Evolutionary conservation across 352 stramenopile genomes (phyloP), one percentile per base, ranked within the genome.

Genomic region (Blastocystis sp.): DNA sequence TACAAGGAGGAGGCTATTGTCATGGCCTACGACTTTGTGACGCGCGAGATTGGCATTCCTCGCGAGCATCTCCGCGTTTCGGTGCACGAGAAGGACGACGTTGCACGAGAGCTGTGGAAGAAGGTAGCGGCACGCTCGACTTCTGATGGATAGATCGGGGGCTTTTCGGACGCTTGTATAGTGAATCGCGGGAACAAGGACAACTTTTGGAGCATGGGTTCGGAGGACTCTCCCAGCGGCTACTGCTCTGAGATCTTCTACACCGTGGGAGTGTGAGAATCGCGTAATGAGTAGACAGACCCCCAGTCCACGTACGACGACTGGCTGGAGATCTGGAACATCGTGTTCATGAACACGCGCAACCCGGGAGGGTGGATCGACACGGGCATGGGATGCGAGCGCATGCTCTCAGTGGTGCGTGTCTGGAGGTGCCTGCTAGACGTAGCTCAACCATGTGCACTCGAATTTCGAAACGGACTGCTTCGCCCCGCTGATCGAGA

Each of bases 291-390:
- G 3, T 77, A 88, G 78, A 79, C 64, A 11, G 34, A 76, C 34
- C 3, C 64, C 9, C 14, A 28, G 3, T 88, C 64, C 7, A 77
- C 68, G 4, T 88, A 88, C 60, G 78, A 88, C 28, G 62, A 88
- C n/a, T 89, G 92, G 91, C 34, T 94, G 91, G 66, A 77, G 59
- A 97, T 98, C 71, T 98, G 95, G 95, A 98, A 98, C 90, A 93
- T 97, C 84, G 95, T 98, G 17, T 98, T 98, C 90, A 98, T 98
- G 95, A 98, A 91, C 97, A 96, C 90, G 96, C 95, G 91, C n/a
- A 64, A 78, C 45, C 54, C 6, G 92, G 91, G 38, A 89, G 98
- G 62, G 90, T 94, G 71, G 87, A 93, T 98, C 42, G 96, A 98
- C 91, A 98, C 95, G 42, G 96, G 96, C 64, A 98, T 98, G 96